phyloP scores from a whole-genome alignment of 768 basidiomycete genomes.

The Podaxis carcinomalis region DNA sequence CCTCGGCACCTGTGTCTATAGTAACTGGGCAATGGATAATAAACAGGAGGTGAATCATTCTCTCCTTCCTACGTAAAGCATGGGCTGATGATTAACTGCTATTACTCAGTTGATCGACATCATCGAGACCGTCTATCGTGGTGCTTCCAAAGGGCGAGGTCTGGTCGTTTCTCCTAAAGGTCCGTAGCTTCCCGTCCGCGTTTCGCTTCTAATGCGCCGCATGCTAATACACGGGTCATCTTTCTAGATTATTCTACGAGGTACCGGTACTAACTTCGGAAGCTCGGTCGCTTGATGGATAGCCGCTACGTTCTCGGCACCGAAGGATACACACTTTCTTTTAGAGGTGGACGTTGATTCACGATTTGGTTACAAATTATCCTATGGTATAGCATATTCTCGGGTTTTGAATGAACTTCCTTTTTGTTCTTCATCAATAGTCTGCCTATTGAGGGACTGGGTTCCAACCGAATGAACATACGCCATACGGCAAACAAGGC shows the following conservation, averaged over 20 bases:
- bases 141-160: slow-evolving; percentile 97
- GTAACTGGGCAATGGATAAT: slow-evolving; percentile 99
- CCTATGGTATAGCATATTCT: not conserved
- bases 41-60: slow-evolving; percentile 80
- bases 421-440: not conserved
- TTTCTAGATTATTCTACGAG: slow-evolving; percentile 38
- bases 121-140: slow-evolving; percentile 96
- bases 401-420: not conserved
- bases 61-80: not conserved
- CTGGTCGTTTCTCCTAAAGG: slow-evolving; percentile 96
- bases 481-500: no score
- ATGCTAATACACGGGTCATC: not conserved
- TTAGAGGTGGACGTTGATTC: no score
- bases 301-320: not conserved
- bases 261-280: slow-evolving; percentile 30
- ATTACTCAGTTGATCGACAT: slow-evolving; percentile 83
- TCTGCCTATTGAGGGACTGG: not conserved
- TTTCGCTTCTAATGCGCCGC: not conserved
- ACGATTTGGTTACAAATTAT: no score
- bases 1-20: slow-evolving; percentile 23
- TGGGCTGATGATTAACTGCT: slow-evolving; percentile 1
- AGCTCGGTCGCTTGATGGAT: not conserved
- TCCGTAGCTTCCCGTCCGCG: slow-evolving; percentile 22
- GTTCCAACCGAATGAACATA: no score
- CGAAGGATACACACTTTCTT: not conserved